These are phyloP conservation scores for Bathelium albidoporum DNA, from an alignment of 495 filamentous ascomycete species.

Conservation along the genomic window DNA sequence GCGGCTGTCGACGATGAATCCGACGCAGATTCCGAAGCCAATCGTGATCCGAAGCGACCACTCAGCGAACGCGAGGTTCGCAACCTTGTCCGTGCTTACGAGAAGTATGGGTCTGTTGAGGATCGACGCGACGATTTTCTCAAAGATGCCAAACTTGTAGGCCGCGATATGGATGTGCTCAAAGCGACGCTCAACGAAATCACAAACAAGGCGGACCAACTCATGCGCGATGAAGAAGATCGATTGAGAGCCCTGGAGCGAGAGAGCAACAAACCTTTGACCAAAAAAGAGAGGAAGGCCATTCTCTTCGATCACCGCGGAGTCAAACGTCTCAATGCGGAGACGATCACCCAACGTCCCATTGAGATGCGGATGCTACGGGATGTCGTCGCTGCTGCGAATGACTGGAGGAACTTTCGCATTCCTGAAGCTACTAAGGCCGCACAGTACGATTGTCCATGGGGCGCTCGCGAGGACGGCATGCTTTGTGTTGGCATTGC, in stretches of 20 bases:
- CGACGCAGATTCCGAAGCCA: conserved; percentile 42
- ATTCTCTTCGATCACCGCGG: conserved; percentile 87
- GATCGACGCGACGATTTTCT: conserved; percentile 78
- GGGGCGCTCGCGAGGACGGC: conserved; percentile 87
- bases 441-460: conserved; percentile 74
- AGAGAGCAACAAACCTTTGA: conserved; percentile 58
- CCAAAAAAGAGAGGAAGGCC: conserved; percentile 95
- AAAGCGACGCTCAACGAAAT: conserved; percentile 62
- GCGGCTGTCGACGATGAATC: conserved; percentile 45
- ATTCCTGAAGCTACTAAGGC: conserved; percentile 85
- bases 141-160: conserved; percentile 68
- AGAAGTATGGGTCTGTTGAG: conserved; percentile 78
- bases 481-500: conserved; percentile 94
- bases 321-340: conserved; percentile 87
- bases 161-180: conserved; percentile 68
- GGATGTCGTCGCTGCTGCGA: conserved; percentile 50
- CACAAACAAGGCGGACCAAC: conserved; percentile 53
- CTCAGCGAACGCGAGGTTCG: conserved; percentile 85
- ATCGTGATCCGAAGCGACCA: conserved; percentile 71
- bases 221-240: conserved; percentile 58
- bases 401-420: conserved; percentile 67
- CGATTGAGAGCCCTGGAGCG: conserved; percentile 52
- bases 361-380: conserved; percentile 76
- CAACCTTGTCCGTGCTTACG: conserved; percentile 75
- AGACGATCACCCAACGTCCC: conserved; percentile 82